phyloP scores from a whole-genome alignment of 1,284 basidiomycete species.

The Cutaneotrichosporon cutaneum region DNA sequence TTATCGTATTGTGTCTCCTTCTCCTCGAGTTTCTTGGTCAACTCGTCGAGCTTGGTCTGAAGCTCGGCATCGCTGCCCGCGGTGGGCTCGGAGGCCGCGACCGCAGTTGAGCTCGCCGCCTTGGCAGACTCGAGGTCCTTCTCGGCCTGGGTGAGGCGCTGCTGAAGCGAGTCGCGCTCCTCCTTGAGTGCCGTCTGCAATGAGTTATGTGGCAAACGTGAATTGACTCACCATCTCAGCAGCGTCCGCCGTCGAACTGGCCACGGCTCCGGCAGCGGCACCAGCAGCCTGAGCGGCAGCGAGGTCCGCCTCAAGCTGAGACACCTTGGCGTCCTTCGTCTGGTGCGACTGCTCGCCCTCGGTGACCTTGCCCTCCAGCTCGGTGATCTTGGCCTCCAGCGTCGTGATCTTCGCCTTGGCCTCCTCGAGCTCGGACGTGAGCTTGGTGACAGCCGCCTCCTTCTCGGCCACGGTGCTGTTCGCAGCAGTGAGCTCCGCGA shows the following conservation, averaged over 20 bases:
- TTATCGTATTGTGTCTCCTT: conserved; percentile 34
- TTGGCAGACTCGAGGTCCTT: conserved; percentile 43
- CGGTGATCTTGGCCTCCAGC: conserved; percentile 37
- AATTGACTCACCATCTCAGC: conserved; percentile 29
- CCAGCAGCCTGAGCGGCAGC: conserved; percentile 22
- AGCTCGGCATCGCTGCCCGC: conserved; percentile 19
- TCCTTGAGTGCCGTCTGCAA: conserved; percentile 25
- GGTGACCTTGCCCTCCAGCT: conserved; percentile 36
- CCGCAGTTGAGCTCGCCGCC: conserved; percentile 13
- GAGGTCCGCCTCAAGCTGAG: conserved; percentile 39
- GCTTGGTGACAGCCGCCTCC: conserved; percentile 27
- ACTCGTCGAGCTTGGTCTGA: conserved; percentile 26
- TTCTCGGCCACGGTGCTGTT: conserved; percentile 26
- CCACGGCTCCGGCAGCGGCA: conserved; percentile 3
- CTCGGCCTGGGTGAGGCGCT: conserved; percentile 37
- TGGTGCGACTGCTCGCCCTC: conserved; percentile 27
- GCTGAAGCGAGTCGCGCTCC: conserved; percentile 39
- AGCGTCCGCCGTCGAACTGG: conserved; percentile 14
- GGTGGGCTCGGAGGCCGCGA: conserved; percentile 1
- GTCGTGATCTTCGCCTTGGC: conserved; percentile 34
- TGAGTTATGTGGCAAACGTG: background rate
- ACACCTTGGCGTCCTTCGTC: conserved; percentile 37
- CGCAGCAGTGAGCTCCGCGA: conserved; percentile 6
- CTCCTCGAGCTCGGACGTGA: conserved; percentile 32
- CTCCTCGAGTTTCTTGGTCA: conserved; percentile 25